Base-by-base conservation (phyloP, 2,329 filamentous ascomycete species). In the Colletotrichum sp. region DNA sequence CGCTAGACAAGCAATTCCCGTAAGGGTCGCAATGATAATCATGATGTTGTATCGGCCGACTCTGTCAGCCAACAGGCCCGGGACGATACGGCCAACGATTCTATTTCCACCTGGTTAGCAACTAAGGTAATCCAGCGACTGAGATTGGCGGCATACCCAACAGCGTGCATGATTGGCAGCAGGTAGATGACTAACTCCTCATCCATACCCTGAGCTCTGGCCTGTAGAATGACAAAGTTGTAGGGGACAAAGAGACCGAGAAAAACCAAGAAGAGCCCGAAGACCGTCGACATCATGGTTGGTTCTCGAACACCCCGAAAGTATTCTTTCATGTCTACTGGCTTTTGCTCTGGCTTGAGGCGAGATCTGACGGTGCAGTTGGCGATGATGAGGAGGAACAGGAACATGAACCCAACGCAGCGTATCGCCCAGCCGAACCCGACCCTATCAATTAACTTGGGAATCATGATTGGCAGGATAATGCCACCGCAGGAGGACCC, bases 401-500 rank as follows among this genome's bases (percentile, higher is more conserved):
- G 79, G 76, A 88, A 87, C 72, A 89, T 81, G 78, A 89, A 88
- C 1, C 86, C 88, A 71, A 88, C 81, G n/a, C 83, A 82, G 64
- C 88, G 86, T 70, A 90, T 87, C 75, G 87, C 86, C 88, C 88
- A 90, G 10, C 84, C 84, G 76, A 88, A 88, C 0, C 87, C 87
- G 28, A 87, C 81, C 2, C 69, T 21, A 26, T 86, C 86, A 44
- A 90, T 88, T 77, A 93, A 85, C 75, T 90, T 86, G 71, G 91
- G 84, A 68, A 86, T 88, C 75, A 95, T 88, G 76, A 94, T 92
- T 60, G 94, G 84, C 72, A 94, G 91, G 9, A 91, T 85, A 67
- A 88, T 84, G 32, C 90, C 90, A 2, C 90, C 91, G 6, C 91
- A 79, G 6, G 88, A 90, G 0, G 88, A 89, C 4, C 91, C 90